These are phyloP conservation scores for Talaromyces marneffei DNA, from an alignment of 2,329 filamentous ascomycete genomes.

Conservation along the genomic window DNA sequence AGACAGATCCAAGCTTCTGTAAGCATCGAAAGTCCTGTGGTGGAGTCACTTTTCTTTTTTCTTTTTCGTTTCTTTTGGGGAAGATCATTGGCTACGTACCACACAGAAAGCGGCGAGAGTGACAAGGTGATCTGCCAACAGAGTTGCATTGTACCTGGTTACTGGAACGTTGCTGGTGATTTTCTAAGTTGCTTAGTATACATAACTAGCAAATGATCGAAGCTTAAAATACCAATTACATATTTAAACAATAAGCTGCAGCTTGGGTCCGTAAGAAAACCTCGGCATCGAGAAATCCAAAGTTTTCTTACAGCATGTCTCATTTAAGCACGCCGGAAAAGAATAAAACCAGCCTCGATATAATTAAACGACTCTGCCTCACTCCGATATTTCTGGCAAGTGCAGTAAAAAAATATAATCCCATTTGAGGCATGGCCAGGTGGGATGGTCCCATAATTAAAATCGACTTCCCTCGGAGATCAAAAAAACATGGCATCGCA, in stretches of 20 bases:
- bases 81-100: not conserved
- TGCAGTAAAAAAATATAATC: not conserved
- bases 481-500: not conserved
- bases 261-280: not conserved
- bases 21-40: not conserved
- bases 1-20: not conserved
- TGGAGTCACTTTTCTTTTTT: not conserved
- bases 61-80: not conserved
- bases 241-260: not conserved
- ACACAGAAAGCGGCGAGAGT: not conserved
- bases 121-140: not conserved
- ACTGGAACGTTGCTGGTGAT: not conserved
- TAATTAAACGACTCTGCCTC: not conserved
- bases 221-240: not conserved
- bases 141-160: not conserved
- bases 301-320: not conserved
- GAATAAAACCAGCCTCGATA: not conserved
- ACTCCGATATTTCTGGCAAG: not conserved
- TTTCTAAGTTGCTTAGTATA: not conserved
- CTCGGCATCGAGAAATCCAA: not conserved
- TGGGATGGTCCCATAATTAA: not conserved
- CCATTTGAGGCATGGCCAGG: not conserved
- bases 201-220: not conserved
- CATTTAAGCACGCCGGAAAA: not conserved
- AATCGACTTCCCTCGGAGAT: slow-evolving; percentile 3